phyloP scores from a whole-genome alignment of 495 filamentous ascomycete species.

The Trichocladium antarcticum region DNA sequence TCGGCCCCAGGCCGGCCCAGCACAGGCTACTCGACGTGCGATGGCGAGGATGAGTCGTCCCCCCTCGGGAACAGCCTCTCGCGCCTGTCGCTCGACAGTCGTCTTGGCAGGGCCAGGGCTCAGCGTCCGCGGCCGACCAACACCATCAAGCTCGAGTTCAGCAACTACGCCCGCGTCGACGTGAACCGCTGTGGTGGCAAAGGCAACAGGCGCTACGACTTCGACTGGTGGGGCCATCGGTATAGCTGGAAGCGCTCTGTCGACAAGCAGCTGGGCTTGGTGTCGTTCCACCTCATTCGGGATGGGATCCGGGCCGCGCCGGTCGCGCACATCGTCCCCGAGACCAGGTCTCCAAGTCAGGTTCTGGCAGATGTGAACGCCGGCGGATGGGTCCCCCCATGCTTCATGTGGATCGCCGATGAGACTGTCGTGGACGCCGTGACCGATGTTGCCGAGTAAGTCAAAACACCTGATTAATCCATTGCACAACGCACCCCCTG shows the following conservation, averaged over 20 bases:
- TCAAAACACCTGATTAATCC: constrained; percentile 15
- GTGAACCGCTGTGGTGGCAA: constrained; percentile 60
- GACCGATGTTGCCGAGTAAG: constrained; percentile 90
- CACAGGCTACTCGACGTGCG: constrained; percentile 32
- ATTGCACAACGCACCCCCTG: background rate
- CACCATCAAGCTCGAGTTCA: constrained; percentile 81
- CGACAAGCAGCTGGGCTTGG: constrained; percentile 46
- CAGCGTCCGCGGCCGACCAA: constrained; percentile 49
- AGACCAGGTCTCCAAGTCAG: constrained; percentile 57
- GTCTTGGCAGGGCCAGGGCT: constrained; percentile 18
- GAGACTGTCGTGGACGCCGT: constrained; percentile 49
- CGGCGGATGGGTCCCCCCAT: constrained; percentile 87
- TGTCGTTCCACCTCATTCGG: constrained; percentile 70
- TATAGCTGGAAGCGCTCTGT: constrained; percentile 77
- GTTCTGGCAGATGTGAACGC: constrained; percentile 60
- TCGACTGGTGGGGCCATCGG: constrained; percentile 78
- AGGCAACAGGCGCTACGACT: constrained; percentile 69
- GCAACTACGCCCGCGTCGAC: constrained; percentile 92
- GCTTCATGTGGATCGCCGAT: constrained; percentile 80
- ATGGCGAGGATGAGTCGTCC: constrained; percentile 41
- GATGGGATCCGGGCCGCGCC: constrained; percentile 46
- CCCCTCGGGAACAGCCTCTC: constrained; percentile 31
- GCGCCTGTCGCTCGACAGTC: constrained; percentile 24
- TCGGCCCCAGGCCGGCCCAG: constrained; percentile 32
- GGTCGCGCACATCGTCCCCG: constrained; percentile 80